A percentile compares a stretch with the other conserved stretches of the same genome.
These are phyloP conservation scores for Oenanthe javanica DNA, from an alignment of 140 eudicot species.

Conservation along the genomic window DNA sequence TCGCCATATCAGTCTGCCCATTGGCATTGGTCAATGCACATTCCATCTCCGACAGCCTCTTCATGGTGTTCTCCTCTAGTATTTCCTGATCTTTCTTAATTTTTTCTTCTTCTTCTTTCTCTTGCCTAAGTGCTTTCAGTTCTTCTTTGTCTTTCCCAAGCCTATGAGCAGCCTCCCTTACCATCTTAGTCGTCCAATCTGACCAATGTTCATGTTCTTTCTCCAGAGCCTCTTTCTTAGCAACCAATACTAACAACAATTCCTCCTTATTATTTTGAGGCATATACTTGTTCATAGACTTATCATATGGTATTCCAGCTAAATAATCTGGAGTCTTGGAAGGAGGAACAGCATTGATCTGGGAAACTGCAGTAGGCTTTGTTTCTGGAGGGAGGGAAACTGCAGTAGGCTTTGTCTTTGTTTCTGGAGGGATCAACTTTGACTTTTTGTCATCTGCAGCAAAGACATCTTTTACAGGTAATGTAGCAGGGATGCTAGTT, in stretches of 20 bases:
- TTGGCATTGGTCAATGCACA: conserved; percentile 27
- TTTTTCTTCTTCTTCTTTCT: conserved; percentile 49
- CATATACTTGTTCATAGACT: conserved; percentile 26
- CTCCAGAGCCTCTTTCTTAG: conserved; percentile 26
- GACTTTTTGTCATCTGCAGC: conserved; percentile 17
- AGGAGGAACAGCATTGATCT: background rate
- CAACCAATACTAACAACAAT: conserved; percentile 20
- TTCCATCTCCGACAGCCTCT: conserved; percentile 53
- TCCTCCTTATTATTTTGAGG: conserved; percentile 42
- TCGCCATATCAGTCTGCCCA: conserved; percentile 33
- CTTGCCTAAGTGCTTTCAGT: conserved; percentile 44
- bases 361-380: conserved; percentile 11
- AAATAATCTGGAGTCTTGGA: conserved; percentile 21
- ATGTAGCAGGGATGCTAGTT: background rate
- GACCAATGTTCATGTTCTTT: conserved; percentile 46
- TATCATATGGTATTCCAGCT: conserved; percentile 44
- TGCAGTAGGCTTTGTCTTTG: conserved; percentile 10
- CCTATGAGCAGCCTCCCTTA: conserved; percentile 59
- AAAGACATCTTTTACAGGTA: conserved; percentile 18
- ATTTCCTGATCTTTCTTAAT: conserved; percentile 29
- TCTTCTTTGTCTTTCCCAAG: conserved; percentile 48
- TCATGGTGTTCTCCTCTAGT: conserved; percentile 37
- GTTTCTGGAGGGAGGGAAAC: conserved; percentile 18
- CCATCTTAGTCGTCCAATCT: conserved; percentile 53
- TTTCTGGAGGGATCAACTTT: conserved; percentile 8